Percentiles rank a stretch among this genome's conserved stretches.
Conservation (phyloP, 306 rosid genomes). For the Gillenia trifoliata region DNA sequence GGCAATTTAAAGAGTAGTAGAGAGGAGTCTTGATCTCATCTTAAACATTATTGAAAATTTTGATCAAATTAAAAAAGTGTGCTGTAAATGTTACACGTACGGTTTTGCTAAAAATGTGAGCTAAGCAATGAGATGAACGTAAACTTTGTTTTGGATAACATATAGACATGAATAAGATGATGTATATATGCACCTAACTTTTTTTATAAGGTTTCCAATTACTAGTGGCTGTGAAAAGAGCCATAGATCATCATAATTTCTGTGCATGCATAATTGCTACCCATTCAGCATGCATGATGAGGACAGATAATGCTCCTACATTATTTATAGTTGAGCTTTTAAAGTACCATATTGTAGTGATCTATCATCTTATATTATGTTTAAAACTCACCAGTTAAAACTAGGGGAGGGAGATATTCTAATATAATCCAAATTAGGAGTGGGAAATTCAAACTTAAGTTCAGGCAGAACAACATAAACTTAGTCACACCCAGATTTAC, state of each 20-base stretch:
- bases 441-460: not conserved
- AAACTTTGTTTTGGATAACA: not conserved
- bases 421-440: not conserved
- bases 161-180: not conserved
- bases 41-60: not conserved
- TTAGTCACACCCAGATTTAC: not conserved
- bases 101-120: not conserved
- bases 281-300: constrained; percentile 45
- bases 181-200: not conserved
- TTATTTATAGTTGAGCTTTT: not conserved
- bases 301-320: not conserved
- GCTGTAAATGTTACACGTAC: too few relatives aligned
- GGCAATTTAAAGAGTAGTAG: too few relatives aligned
- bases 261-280: constrained; percentile 20
- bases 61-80: not conserved
- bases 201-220: not conserved
- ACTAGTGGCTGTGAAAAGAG: not conserved
- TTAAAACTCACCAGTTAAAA: not conserved
- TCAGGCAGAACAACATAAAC: not conserved
- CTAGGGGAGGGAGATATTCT: not conserved
- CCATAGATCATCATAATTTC: not conserved
- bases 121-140: too few relatives aligned
- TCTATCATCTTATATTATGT: not conserved
- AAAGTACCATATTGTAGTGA: not conserved
- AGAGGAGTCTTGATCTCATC: not conserved